These are phyloP conservation scores for Atalantia buxifolia DNA, from an alignment of 345 rosid genomes.

Conservation along the genomic window DNA sequence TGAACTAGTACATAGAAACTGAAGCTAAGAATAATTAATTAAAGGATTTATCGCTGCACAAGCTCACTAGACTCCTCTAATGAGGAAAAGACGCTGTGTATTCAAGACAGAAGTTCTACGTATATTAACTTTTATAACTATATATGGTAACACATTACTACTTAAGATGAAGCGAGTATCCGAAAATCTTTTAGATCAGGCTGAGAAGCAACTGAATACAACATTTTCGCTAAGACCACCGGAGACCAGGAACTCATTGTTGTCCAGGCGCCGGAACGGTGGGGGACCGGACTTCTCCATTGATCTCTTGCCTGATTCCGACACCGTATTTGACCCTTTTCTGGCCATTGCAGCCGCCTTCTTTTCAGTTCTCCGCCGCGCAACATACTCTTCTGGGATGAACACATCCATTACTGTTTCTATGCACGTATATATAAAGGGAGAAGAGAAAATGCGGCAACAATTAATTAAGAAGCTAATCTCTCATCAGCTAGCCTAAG, in stretches of 20 bases:
- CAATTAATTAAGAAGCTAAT: no score
- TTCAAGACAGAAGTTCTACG: not conserved
- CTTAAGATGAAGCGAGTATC: not conserved
- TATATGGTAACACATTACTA: not conserved
- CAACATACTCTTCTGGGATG: slow-evolving; percentile 68
- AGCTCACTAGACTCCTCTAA: no score
- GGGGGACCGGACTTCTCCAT: slow-evolving; percentile 4
- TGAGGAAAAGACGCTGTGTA: no score
- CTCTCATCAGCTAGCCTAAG: no score
- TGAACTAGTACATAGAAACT: no score
- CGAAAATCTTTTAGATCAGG: slow-evolving; percentile 9
- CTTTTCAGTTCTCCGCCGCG: slow-evolving; percentile 50
- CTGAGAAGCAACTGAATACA: slow-evolving; percentile 30
- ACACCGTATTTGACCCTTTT: slow-evolving; percentile 6
- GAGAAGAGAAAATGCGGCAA: no score
- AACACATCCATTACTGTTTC: slow-evolving; percentile 44
- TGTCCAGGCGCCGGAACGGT: slow-evolving; percentile 2
- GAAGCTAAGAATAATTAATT: no score
- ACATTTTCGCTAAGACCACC: slow-evolving; percentile 22
- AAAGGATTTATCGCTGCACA: no score
- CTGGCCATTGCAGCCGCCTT: slow-evolving; percentile 31
- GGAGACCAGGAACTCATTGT: not conserved
- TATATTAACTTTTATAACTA: not conserved
- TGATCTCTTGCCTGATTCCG: slow-evolving; percentile 10
- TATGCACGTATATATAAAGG: no score